A percentile compares a stretch with the other conserved stretches of the same genome.
phyloP scores from a whole-genome alignment of 2,329 filamentous ascomycete species.

The Penicillium hesseltinei region DNA sequence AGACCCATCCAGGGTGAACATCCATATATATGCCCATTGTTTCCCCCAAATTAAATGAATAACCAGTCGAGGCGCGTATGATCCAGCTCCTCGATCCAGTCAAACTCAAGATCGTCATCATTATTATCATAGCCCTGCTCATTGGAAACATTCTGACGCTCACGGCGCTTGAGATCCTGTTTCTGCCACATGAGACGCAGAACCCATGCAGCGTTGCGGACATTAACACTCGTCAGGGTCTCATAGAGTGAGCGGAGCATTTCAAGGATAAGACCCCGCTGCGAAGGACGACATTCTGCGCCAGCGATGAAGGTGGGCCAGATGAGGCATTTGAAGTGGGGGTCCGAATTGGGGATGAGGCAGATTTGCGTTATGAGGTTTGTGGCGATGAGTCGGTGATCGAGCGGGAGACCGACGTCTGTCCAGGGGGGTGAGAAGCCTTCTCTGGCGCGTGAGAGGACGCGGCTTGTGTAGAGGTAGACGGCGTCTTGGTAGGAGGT shows the following conservation, averaged over 20 bases:
- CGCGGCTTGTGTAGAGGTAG: constrained; percentile 42
- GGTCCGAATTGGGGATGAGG: constrained; percentile 35
- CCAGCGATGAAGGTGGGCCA: constrained; percentile 48
- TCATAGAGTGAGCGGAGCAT: constrained; percentile 37
- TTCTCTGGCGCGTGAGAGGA: constrained; percentile 34
- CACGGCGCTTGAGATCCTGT: constrained; percentile 32
- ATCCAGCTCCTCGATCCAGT: constrained; percentile 44
- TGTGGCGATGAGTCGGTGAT: constrained; percentile 31
- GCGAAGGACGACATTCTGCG: constrained; percentile 37
- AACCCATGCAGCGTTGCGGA: constrained; percentile 42
- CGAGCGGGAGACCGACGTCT: constrained; percentile 28
- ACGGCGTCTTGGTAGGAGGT: constrained; percentile 40
- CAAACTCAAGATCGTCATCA: constrained; percentile 35
- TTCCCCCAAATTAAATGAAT: constrained; percentile 33
- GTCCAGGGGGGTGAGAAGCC: constrained; percentile 25
- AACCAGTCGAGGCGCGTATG: constrained; percentile 42
- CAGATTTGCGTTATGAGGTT: constrained; percentile 38
- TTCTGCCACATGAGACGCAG: constrained; percentile 43
- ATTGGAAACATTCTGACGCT: constrained; percentile 5
- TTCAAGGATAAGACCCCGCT: constrained; percentile 35
- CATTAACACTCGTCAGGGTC: constrained; percentile 38
- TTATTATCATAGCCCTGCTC: constrained; percentile 18
- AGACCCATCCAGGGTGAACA: background rate
- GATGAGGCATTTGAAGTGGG: constrained; percentile 45
- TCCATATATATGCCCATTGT: background rate